Conservation (phyloP, 768 basidiomycete species). For the Ramaria rubella region DNA sequence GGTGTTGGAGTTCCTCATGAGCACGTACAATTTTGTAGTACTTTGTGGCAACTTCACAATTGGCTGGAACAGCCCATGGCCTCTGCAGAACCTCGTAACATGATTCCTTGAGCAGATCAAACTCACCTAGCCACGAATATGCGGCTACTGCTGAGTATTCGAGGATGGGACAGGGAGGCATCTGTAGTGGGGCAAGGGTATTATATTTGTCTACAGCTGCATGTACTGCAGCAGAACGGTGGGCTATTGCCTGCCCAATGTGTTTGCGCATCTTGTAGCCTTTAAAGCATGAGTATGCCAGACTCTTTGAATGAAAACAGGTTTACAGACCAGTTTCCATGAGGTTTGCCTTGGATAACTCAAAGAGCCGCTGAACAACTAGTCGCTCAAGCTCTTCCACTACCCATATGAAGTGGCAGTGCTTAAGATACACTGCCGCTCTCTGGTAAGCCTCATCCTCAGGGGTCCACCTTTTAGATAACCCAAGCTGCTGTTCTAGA, state of each 20-base stretch:
- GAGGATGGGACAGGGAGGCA: constrained; percentile 12
- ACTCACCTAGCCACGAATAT: constrained; percentile 19
- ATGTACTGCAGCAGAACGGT: constrained; percentile 25
- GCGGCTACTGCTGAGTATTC: constrained; percentile 6
- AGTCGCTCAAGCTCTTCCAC: constrained; percentile 25
- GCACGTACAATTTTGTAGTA: constrained; percentile 18
- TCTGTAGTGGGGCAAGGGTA: constrained; percentile 15
- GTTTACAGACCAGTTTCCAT: constrained; percentile 21
- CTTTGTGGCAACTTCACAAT: constrained; percentile 20
- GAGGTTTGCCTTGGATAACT: constrained; percentile 24
- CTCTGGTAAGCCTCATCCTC: constrained; percentile 10
- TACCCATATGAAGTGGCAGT: constrained; percentile 17
- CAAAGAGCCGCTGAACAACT: constrained; percentile 25
- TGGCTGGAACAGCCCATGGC: constrained; percentile 21
- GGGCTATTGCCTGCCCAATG: constrained; percentile 29
- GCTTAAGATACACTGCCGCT: not conserved
- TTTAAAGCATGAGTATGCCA: too few relatives aligned
- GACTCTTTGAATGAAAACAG: too few relatives aligned
- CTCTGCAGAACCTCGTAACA: constrained; percentile 19
- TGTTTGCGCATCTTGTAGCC: constrained; percentile 30
- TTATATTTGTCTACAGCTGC: constrained; percentile 30
- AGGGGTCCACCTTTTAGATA: constrained; percentile 16
- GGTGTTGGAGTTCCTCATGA: constrained; percentile 20
- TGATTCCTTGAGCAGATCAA: constrained; percentile 26
- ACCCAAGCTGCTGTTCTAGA: too few relatives aligned